phyloP scores from a whole-genome alignment of 768 basidiomycete genomes.

The Mycena floridula region DNA sequence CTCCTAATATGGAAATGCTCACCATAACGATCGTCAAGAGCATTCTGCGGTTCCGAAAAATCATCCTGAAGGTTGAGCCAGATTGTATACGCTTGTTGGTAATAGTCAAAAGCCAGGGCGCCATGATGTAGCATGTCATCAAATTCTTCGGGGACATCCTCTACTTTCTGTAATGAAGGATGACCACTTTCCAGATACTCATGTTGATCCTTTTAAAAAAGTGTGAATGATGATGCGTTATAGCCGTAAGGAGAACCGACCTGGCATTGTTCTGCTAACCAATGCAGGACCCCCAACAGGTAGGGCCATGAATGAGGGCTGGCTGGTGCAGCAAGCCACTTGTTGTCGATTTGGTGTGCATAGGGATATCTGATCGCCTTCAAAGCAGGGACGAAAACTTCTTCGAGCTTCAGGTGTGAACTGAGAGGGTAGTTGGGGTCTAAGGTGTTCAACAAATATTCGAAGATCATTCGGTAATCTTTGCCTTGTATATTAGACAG shows the following conservation, averaged over 20 bases:
- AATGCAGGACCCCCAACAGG: conserved; percentile 83
- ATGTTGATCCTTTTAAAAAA: conserved; percentile 16
- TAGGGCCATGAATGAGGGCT: conserved; percentile 91
- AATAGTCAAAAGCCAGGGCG: conserved; percentile 74
- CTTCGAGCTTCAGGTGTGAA: conserved; percentile 54
- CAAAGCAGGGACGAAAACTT: conserved; percentile 74
- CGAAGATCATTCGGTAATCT: conserved; percentile 82
- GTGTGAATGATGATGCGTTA: too few species aligned
- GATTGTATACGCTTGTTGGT: conserved; percentile 54
- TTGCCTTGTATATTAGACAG: conserved; percentile 77
- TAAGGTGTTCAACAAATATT: conserved; percentile 62
- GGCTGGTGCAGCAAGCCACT: conserved; percentile 83
- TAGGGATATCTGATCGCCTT: conserved; percentile 80
- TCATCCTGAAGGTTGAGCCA: conserved; percentile 67
- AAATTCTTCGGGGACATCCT: conserved; percentile 66
- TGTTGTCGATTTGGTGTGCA: conserved; percentile 70
- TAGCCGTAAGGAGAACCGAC: too few species aligned
- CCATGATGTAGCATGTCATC: conserved; percentile 68
- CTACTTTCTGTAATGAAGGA: conserved; percentile 59
- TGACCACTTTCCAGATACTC: conserved; percentile 57
- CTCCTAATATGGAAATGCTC: conserved; percentile 12
- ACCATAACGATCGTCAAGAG: conserved; percentile 77
- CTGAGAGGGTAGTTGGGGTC: conserved; percentile 65
- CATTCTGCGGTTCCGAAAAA: conserved; percentile 63
- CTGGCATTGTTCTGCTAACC: conserved; percentile 84